phyloP scores from a whole-genome alignment of 768 basidiomycete genomes.

The Lyophyllum shimeji region DNA sequence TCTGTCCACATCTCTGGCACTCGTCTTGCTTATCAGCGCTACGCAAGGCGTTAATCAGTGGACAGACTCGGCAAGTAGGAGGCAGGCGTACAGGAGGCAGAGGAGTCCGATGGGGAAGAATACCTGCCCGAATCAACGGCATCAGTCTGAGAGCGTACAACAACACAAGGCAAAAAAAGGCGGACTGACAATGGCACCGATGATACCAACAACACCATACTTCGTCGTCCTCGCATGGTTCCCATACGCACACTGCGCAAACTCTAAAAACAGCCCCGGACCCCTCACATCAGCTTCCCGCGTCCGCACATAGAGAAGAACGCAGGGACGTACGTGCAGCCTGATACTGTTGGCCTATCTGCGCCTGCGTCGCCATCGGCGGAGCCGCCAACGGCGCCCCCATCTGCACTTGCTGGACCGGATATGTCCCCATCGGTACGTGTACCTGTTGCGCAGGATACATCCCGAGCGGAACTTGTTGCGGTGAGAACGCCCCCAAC shows the following conservation, averaged over 20 bases:
- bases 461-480: not conserved
- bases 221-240: constrained; percentile 22
- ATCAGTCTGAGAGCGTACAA: not conserved
- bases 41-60: constrained; percentile 2
- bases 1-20: too few relatives aligned
- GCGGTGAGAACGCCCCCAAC: not conserved
- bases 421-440: not conserved
- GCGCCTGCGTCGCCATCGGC: not conserved
- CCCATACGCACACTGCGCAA: constrained; percentile 20
- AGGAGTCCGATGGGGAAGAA: constrained; percentile 26
- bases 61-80: not conserved
- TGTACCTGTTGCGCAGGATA: not conserved
- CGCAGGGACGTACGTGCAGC: constrained; percentile 11
- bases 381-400: not conserved
- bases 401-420: not conserved
- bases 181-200: constrained; percentile 14
- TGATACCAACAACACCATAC: constrained; percentile 20
- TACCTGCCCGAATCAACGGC: not conserved
- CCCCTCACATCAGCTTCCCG: not conserved
- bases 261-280: constrained; percentile 18
- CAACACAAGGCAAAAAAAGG: too few relatives aligned
- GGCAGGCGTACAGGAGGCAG: constrained; percentile 2
- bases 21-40: not conserved
- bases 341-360: constrained; percentile 13
- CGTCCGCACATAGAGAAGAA: too few relatives aligned